phyloP scores from a whole-genome alignment of 352 stramenopile species.

The Globisporangium ultimum region DNA sequence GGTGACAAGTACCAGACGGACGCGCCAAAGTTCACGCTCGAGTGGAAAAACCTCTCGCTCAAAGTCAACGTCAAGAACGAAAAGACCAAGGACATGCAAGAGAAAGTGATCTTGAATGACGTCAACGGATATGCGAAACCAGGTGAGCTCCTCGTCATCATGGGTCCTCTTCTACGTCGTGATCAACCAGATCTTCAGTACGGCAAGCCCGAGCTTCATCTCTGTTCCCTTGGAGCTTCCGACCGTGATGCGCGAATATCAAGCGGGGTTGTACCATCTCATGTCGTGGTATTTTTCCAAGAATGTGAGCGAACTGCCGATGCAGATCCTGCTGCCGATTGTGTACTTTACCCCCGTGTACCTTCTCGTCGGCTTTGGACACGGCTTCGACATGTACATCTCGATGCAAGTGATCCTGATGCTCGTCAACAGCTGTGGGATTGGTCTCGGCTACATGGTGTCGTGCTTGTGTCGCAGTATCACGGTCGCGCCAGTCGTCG shows the following conservation, averaged over 20 bases:
- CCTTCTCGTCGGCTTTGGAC: slow-evolving; percentile 38
- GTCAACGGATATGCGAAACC: slow-evolving; percentile 41
- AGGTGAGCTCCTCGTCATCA: slow-evolving; percentile 61
- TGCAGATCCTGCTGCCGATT: slow-evolving; percentile 43
- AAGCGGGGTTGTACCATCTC: slow-evolving; percentile 26
- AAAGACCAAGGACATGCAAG: slow-evolving; percentile 33
- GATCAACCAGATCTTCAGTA: slow-evolving; percentile 33
- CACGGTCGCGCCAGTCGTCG: slow-evolving; percentile 35
- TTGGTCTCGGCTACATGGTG: slow-evolving; percentile 43
- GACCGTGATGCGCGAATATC: slow-evolving; percentile 42
- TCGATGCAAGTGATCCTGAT: slow-evolving; percentile 38
- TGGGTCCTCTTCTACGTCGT: slow-evolving; percentile 56
- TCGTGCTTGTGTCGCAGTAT: slow-evolving; percentile 28
- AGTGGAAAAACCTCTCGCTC: slow-evolving; percentile 42
- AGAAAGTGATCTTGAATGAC: slow-evolving; percentile 52
- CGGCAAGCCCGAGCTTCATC: slow-evolving; percentile 29
- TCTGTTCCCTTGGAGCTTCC: slow-evolving; percentile 39
- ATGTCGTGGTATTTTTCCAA: slow-evolving; percentile 46
- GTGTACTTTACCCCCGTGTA: slow-evolving; percentile 33
- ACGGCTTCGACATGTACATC: slow-evolving; percentile 32
- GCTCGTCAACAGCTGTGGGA: slow-evolving; percentile 26
- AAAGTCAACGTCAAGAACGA: slow-evolving; percentile 33
- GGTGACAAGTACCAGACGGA: not conserved
- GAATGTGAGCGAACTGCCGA: slow-evolving; percentile 43
- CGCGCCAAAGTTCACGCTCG: slow-evolving; percentile 24